phyloP scores from a whole-genome alignment of 1,139 yeast species.

The Starmera stellimalicola region DNA sequence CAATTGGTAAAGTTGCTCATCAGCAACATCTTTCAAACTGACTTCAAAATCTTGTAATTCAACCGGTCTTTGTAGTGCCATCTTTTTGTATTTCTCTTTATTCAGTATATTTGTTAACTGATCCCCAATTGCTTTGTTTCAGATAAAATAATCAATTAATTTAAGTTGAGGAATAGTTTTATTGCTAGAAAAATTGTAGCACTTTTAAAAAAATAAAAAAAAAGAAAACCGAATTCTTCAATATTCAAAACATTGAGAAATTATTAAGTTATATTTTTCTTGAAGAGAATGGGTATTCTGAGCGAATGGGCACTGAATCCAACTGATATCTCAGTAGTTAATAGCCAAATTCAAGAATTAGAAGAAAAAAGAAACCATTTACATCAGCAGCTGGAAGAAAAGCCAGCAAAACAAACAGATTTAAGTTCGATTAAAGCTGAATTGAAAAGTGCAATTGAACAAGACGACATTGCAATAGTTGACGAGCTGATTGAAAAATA shows the following conservation, averaged over 20 bases:
- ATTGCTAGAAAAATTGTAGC: no score
- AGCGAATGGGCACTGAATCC: not conserved
- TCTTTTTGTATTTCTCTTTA: slow-evolving; percentile 1
- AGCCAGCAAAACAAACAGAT: not conserved
- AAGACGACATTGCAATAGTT: slow-evolving; percentile 4
- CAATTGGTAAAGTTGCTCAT: slow-evolving; percentile 10
- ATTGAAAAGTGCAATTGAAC: not conserved
- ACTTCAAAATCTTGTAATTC: slow-evolving; percentile 16
- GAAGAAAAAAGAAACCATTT: not conserved
- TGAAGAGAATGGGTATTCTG: not conserved
- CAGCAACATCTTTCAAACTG: slow-evolving; percentile 13
- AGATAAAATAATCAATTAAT: no score
- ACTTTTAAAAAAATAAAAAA: not conserved
- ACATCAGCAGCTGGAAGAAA: not conserved
- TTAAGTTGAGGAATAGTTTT: no score
- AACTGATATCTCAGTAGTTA: not conserved
- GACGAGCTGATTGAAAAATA: slow-evolving; percentile 18
- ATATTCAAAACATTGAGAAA: not conserved
- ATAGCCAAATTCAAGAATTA: not conserved
- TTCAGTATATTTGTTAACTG: not conserved
- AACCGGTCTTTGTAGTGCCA: slow-evolving; percentile 18
- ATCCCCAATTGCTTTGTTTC: not conserved
- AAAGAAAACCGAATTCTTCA: no score
- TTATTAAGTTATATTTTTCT: no score
- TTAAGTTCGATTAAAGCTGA: not conserved